phyloP scores from a whole-genome alignment of 371 early-diverging fungal genomes.

The Choanephora cucurbitarum region DNA sequence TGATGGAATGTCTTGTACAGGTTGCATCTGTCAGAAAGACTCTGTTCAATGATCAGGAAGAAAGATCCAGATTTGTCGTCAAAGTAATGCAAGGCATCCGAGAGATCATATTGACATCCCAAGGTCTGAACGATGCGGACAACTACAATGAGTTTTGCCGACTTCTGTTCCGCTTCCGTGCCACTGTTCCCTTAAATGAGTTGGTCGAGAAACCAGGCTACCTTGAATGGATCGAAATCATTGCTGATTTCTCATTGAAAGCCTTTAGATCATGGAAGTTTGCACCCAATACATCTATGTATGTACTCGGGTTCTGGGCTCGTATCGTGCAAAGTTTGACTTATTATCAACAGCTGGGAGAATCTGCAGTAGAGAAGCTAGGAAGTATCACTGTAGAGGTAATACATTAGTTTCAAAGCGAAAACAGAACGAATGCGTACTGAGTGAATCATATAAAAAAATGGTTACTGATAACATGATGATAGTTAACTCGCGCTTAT shows the following conservation, averaged over 20 bases:
- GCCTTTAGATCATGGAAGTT: conserved; percentile 75
- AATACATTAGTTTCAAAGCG: no score
- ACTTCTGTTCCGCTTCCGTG: conserved; percentile 79
- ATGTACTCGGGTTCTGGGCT: conserved; percentile 86
- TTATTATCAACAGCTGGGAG: conserved; percentile 49
- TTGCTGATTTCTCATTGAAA: conserved; percentile 75
- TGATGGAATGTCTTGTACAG: conserved; percentile 82
- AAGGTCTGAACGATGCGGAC: conserved; percentile 69
- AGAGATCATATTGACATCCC: conserved; percentile 62
- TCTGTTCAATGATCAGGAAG: conserved; percentile 72
- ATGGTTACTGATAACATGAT: no score
- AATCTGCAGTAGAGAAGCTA: conserved; percentile 47
- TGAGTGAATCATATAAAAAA: no score
- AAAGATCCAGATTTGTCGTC: conserved; percentile 68
- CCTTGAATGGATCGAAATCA: conserved; percentile 70
- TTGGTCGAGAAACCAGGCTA: conserved; percentile 72
- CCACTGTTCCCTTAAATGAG: conserved; percentile 78
- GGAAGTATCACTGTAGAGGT: conserved; percentile 42
- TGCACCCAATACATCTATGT: conserved; percentile 65
- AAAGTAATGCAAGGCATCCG: conserved; percentile 73
- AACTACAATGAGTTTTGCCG: conserved; percentile 89
- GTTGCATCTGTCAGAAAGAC: conserved; percentile 83
- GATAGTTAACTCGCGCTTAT: conserved; percentile 53
- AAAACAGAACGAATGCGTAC: no score
- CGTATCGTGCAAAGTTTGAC: conserved; percentile 70